Conservation (phyloP, 2,329 filamentous ascomycete genomes). For the Aspergillus sp. region DNA sequence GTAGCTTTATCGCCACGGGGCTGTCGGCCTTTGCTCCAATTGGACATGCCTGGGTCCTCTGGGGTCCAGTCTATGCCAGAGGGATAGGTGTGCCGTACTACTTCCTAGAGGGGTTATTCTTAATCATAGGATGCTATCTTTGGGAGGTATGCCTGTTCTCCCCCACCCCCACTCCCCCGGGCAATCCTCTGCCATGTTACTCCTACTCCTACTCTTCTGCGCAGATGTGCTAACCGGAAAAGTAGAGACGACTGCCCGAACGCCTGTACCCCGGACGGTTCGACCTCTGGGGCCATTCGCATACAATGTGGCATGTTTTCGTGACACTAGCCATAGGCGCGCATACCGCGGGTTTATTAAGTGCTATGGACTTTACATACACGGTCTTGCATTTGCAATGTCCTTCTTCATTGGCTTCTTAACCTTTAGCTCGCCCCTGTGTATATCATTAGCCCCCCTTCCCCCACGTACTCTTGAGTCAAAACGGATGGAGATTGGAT, state of each 20-base stretch:
- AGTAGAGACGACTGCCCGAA: conserved; percentile 16
- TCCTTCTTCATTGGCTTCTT: no score
- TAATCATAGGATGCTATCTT: conserved; percentile 23
- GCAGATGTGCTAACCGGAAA: not conserved
- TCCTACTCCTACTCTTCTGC: not conserved
- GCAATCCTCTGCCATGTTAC: no score
- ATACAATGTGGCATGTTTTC: conserved; percentile 28
- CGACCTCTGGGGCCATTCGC: conserved; percentile 27
- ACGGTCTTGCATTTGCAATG: no score
- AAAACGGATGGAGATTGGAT: no score
- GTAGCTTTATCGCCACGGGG: conserved; percentile 22
- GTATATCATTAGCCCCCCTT: not conserved
- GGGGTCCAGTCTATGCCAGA: conserved; percentile 16
- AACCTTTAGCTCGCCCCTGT: not conserved
- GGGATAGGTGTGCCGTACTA: conserved; percentile 26
- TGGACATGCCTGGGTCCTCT: conserved; percentile 20
- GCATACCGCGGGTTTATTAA: conserved; percentile 32
- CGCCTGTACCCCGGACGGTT: conserved; percentile 23
- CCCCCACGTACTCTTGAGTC: no score
- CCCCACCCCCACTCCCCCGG: no score
- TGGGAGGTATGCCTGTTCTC: conserved; percentile 8
- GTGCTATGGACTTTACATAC: conserved; percentile 26
- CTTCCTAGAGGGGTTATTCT: conserved; percentile 22
- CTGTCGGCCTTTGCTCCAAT: conserved; percentile 29
- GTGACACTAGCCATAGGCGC: conserved; percentile 34